Percentiles rank a stretch among this genome's conserved stretches.
phyloP scores from a whole-genome alignment of 2,329 filamentous ascomycete genomes.

The Volutella citrinella region DNA sequence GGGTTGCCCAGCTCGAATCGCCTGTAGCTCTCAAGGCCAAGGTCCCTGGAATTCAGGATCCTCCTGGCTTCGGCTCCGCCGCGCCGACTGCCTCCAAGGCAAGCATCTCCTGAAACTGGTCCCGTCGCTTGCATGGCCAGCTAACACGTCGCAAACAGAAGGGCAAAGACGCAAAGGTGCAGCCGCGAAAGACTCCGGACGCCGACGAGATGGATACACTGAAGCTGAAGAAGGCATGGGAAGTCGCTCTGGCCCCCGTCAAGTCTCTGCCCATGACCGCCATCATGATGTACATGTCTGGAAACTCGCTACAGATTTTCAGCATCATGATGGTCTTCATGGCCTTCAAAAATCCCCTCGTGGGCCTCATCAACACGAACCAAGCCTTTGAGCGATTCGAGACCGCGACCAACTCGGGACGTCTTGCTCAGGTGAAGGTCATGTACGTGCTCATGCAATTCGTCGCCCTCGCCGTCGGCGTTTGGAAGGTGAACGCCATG shows the following conservation, averaged over 20 bases:
- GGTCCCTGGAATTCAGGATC: conserved; percentile 70
- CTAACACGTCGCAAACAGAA: conserved; percentile 40
- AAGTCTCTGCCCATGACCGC: conserved; percentile 97
- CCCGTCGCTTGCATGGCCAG: no score
- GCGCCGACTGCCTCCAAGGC: conserved; percentile 55
- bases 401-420: conserved; percentile 69
- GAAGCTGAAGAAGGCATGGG: conserved; percentile 99
- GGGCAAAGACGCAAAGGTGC: conserved; percentile 47
- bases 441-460: conserved; percentile 88
- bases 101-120: no score
- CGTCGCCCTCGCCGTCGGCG: conserved; percentile 75
- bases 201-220: conserved; percentile 88
- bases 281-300: conserved; percentile 99
- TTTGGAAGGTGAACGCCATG: conserved; percentile 98
- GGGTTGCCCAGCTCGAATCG: conserved; percentile 77
- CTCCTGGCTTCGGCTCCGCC: conserved; percentile 73
- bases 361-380: conserved; percentile 79
- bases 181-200: conserved; percentile 64
- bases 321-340: conserved; percentile 99
- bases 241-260: conserved; percentile 87
- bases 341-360: conserved; percentile 94
- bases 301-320: conserved; percentile 97
- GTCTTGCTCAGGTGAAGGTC: conserved; percentile 79
- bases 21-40: conserved; percentile 66
- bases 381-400: conserved; percentile 90